A percentile compares a stretch with the other conserved stretches of the same genome.
Conservation (phyloP, 208 protist genomes). For the Leptomonas seymouri region DNA sequence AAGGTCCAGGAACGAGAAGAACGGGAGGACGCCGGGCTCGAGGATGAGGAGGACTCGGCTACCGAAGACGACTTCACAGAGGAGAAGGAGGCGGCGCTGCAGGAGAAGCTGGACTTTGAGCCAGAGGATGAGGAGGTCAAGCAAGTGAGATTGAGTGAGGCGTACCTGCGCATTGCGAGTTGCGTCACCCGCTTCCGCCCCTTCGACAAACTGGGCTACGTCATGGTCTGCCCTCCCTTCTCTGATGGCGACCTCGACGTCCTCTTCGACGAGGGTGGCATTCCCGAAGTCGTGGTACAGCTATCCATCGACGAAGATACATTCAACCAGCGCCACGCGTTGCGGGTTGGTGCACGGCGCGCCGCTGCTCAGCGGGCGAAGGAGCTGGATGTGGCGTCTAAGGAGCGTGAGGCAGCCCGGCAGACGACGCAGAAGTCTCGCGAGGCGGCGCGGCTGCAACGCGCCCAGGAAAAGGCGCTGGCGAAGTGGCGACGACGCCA, state of each 20-base stretch:
- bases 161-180: conserved; percentile 82
- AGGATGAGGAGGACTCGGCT: conserved; percentile 52
- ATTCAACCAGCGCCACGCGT: conserved; percentile 38
- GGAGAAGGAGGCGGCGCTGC: conserved; percentile 71
- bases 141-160: conserved; percentile 75
- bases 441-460: conserved; percentile 29
- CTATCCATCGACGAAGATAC: conserved; percentile 61
- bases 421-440: conserved; percentile 19
- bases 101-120: conserved; percentile 79
- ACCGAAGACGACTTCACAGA: conserved; percentile 65
- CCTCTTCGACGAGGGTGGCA: conserved; percentile 61
- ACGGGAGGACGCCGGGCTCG: conserved; percentile 31
- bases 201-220: conserved; percentile 87
- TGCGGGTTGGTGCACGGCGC: conserved; percentile 14
- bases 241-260: conserved; percentile 79
- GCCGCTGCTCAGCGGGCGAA: conserved; percentile 12
- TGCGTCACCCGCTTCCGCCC: conserved; percentile 85
- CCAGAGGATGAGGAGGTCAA: conserved; percentile 86
- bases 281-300: conserved; percentile 79
- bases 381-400: not conserved
- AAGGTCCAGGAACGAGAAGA: conserved; percentile 37
- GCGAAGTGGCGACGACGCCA: conserved; percentile 88
- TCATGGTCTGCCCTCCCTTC: conserved; percentile 84
- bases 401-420: conserved; percentile 4
- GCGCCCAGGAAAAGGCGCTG: conserved; percentile 57